Percentiles rank a stretch among this genome's conserved stretches.
Evolutionary conservation across 371 early-diverging fungal species (phyloP).

Genomic region (Blastocladiella emersonii): DNA sequence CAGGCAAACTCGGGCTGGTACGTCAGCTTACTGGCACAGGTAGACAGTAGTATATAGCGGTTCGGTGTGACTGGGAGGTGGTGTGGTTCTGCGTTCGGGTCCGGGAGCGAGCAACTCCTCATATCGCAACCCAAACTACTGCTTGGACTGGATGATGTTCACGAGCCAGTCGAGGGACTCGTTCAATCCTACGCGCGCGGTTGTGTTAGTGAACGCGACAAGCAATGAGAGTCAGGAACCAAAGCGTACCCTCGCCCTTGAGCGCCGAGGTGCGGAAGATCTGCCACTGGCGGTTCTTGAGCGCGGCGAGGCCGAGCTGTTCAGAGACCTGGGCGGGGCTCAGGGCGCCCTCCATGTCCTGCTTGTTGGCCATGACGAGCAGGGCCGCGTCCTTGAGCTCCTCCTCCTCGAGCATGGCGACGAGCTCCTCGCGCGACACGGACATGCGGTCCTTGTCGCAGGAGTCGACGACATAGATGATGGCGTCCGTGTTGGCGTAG

Average conservation of each 20-base stretch:
- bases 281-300: slow-evolving; percentile 85
- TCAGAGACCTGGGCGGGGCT: slow-evolving; percentile 86
- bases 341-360: slow-evolving; percentile 91
- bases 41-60: no score
- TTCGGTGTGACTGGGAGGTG: no score
- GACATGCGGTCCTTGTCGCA: slow-evolving; percentile 81
- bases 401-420: slow-evolving; percentile 79
- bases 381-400: slow-evolving; percentile 80
- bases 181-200: background rate
- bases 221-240: background rate
- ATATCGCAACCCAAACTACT: background rate
- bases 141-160: background rate
- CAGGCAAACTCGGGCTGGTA: no score
- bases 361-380: slow-evolving; percentile 93
- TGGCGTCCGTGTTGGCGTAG: slow-evolving; percentile 93
- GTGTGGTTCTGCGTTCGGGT: no score
- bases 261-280: slow-evolving; percentile 71
- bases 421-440: slow-evolving; percentile 75
- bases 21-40: no score
- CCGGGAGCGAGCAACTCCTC: no score
- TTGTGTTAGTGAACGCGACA: no score
- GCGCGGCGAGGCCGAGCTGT: slow-evolving; percentile 62
- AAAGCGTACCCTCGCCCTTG: slow-evolving; percentile 53
- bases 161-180: slow-evolving; percentile 4
- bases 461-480: slow-evolving; percentile 93